phyloP scores from a whole-genome alignment of 805 yeast species.

The Sungouiozyma intestinalis region DNA sequence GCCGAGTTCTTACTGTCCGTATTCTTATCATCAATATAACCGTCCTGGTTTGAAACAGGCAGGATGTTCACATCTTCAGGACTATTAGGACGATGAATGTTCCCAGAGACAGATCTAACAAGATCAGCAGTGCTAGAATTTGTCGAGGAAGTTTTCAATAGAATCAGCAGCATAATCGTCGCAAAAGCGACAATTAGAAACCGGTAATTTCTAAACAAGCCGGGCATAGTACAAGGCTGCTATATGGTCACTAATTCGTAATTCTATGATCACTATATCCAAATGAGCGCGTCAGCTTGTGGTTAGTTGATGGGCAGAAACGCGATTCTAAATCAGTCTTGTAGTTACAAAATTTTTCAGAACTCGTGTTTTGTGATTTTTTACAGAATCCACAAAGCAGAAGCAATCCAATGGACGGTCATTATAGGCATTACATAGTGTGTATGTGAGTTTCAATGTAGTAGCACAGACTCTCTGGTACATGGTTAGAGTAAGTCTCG shows the following conservation, averaged over 20 bases:
- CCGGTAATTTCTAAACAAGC: constrained; percentile 40
- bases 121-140: constrained; percentile 9
- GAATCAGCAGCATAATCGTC: constrained; percentile 38
- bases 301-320: too few relatives aligned
- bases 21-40: constrained; percentile 15
- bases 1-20: constrained; percentile 16
- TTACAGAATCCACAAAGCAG: too few relatives aligned
- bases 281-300: too few relatives aligned
- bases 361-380: background rate
- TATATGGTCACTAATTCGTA: too few relatives aligned
- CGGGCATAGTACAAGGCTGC: constrained; percentile 15
- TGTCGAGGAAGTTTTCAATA: constrained; percentile 37
- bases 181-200: constrained; percentile 42
- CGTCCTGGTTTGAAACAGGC: constrained; percentile 18
- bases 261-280: too few relatives aligned
- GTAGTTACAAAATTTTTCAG: background rate
- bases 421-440: too few relatives aligned
- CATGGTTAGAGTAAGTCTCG: too few relatives aligned
- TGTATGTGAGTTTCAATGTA: too few relatives aligned
- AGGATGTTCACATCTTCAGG: constrained; percentile 12
- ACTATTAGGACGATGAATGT: constrained; percentile 9
- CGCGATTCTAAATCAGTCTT: background rate
- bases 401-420: too few relatives aligned
- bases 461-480: too few relatives aligned
- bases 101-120: constrained; percentile 11